Evolutionary conservation across 805 yeast species (phyloP).

Genomic region (Wickerhamiella vanderwaltii): DNA sequence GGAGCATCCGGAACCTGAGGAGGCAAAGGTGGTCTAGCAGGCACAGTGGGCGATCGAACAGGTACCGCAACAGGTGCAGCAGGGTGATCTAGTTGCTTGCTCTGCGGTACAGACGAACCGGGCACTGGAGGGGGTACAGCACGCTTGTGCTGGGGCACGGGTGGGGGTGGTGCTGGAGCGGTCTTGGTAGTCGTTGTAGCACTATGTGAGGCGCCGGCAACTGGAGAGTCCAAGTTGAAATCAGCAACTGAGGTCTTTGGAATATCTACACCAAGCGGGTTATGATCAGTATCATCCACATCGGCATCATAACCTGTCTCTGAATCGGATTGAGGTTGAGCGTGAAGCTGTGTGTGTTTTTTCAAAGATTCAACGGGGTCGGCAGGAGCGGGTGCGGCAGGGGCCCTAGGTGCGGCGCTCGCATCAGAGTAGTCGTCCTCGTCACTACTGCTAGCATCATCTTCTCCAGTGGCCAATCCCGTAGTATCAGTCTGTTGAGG

Average conservation of each 20-base stretch:
- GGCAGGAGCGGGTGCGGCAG: not conserved
- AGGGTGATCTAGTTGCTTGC: conserved; percentile 12
- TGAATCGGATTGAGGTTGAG: not conserved
- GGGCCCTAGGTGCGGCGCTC: not conserved
- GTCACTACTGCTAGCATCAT: not conserved
- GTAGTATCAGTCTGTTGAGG: not conserved
- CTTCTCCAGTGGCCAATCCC: conserved; percentile 8
- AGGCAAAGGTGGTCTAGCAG: conserved; percentile 12
- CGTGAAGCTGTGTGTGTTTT: conserved; percentile 4
- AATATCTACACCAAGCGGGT: no score
- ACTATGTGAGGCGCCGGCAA: no score
- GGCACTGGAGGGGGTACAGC: not conserved
- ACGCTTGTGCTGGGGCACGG: no score
- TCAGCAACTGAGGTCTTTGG: no score
- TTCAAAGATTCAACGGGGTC: not conserved
- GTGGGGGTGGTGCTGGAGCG: no score
- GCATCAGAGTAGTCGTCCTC: conserved; percentile 9
- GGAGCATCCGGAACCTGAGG: conserved; percentile 14
- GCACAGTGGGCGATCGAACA: conserved; percentile 7
- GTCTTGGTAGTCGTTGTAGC: no score
- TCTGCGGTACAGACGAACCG: conserved; percentile 11
- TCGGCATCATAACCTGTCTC: conserved; percentile 11
- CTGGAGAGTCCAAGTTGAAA: no score
- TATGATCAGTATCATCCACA: conserved; percentile 3
- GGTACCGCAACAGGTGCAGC: conserved; percentile 12